Conservation (phyloP, 1,139 yeast genomes). For the Pneumocystis sp. region DNA sequence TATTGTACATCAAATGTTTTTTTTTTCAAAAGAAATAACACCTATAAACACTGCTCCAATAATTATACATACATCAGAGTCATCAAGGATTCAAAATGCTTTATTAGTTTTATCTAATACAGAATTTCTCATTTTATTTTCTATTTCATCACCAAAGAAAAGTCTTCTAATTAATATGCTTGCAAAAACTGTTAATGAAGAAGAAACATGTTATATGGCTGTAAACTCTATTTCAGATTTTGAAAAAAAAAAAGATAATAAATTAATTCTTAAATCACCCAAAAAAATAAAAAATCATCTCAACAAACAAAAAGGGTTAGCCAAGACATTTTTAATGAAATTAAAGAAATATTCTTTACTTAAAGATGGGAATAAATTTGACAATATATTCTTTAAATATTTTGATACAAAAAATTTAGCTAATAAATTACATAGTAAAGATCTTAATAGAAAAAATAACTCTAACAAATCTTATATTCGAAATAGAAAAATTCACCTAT, state of each 20-base stretch:
- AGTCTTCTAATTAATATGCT: background rate
- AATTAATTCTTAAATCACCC: background rate
- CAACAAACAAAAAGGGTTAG: background rate
- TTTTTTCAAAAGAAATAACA: background rate
- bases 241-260: background rate
- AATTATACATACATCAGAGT: background rate
- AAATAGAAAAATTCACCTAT: background rate
- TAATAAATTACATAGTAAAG: background rate
- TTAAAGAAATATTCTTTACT: background rate
- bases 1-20: background rate
- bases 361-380: background rate
- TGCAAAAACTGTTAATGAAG: background rate
- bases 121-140: background rate
- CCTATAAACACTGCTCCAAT: background rate
- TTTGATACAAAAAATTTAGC: background rate
- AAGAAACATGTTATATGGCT: background rate
- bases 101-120: background rate
- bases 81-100: background rate
- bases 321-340: background rate
- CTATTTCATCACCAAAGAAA: background rate
- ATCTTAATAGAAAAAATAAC: background rate
- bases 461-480: background rate
- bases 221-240: background rate
- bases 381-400: background rate
- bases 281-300: background rate